Conservation (phyloP, 1,284 basidiomycete species). For the Gomphus bonarii region DNA sequence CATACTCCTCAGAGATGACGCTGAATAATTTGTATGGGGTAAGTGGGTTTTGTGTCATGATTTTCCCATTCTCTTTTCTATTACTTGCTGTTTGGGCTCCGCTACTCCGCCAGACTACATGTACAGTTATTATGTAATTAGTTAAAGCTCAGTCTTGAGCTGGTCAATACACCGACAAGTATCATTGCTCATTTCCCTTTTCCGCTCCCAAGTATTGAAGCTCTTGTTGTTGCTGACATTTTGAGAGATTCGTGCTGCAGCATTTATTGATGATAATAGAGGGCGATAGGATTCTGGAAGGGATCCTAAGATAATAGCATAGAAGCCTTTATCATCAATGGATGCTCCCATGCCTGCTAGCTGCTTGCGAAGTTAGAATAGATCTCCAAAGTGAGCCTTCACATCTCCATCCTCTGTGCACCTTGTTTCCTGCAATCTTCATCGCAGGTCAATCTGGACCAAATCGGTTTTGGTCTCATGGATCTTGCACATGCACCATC, state of each 20-base stretch:
- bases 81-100: too few relatives aligned
- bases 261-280: neutral
- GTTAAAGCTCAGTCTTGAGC: too few relatives aligned
- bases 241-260: neutral
- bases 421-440: too few relatives aligned
- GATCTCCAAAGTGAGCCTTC: neutral
- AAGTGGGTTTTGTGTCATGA: neutral
- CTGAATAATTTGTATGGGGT: neutral
- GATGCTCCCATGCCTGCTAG: neutral
- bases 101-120: too few relatives aligned
- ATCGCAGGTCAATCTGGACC: neutral
- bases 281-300: neutral
- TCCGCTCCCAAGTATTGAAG: too few relatives aligned
- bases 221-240: too few relatives aligned
- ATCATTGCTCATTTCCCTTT: too few relatives aligned
- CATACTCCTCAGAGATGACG: neutral
- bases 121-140: too few relatives aligned
- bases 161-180: too few relatives aligned
- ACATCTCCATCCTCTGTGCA: too few relatives aligned
- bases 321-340: neutral
- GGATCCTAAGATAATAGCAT: neutral
- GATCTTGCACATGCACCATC: neutral
- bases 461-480: neutral
- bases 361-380: neutral
- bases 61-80: too few relatives aligned